phyloP scores from a whole-genome alignment of 257 asterid species.

The Solanum infundibuliforme region DNA sequence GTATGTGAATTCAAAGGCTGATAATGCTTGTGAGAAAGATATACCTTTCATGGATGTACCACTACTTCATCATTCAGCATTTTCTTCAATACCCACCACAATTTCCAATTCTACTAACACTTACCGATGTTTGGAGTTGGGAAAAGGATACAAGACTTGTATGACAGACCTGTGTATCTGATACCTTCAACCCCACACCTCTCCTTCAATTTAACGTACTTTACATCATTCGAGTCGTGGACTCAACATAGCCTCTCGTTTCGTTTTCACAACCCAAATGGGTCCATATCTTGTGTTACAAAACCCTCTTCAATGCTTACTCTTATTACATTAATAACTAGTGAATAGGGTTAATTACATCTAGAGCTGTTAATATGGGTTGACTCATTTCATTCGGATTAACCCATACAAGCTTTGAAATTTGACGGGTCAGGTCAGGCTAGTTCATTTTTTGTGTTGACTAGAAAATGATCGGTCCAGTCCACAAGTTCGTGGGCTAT shows the following conservation, averaged over 20 bases:
- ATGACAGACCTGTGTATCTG: neutral
- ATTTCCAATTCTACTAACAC: neutral
- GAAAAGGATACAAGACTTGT: neutral
- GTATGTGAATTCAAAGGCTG: conserved; percentile 23
- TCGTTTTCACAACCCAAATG: neutral
- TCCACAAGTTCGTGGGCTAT: too few species aligned
- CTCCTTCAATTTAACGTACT: neutral
- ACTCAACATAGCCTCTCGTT: neutral
- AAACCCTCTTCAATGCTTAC: neutral
- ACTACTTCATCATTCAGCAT: conserved; percentile 3
- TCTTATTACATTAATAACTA: too few species aligned
- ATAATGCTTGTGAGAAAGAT: conserved; percentile 24
- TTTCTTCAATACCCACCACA: neutral
- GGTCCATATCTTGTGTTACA: neutral
- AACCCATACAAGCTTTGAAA: too few species aligned
- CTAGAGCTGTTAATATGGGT: too few species aligned
- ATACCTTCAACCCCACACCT: neutral
- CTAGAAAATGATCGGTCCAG: too few species aligned
- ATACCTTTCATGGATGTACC: conserved; percentile 43
- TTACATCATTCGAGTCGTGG: neutral
- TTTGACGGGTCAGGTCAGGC: too few species aligned
- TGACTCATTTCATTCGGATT: too few species aligned
- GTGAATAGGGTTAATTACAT: neutral
- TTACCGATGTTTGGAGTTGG: neutral
- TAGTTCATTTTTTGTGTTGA: too few species aligned